Evolutionary conservation across 108 stramenopile species (phyloP), one percentile per base, ranked within the genome.

Genomic region (Pseudonitzschia delicatissima): DNA sequence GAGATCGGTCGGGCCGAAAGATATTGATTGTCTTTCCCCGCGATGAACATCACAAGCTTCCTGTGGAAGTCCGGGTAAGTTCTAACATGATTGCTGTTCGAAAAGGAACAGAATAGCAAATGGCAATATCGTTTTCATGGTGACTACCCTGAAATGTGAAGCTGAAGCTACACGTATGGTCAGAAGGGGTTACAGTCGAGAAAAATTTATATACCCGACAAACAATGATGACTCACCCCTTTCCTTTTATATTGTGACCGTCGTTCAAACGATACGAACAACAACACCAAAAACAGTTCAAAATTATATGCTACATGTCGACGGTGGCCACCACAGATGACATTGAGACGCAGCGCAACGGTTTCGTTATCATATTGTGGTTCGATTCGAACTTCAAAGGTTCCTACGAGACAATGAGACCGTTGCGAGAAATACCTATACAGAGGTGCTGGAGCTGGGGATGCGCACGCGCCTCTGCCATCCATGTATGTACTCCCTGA

Each of bases 271-370:
- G 21, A 13, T 6, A 48, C 59, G 13, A 37, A 48, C 8, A 32
- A 44, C n/a, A 42, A 62, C 2, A 11, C 0, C 40, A 42, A 42
- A 7, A 7, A 25, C 50, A 51, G 50, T 25, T 23, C 27, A 51
- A 51, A 28, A 57, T 37, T 6, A 29, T 66, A 7, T 59, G 37
- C 47, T 73, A 73, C 32, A 8, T 66, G 21, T 6, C 21, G 4
- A 50, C 51, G 13, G 58, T 25, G 26, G 32, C 66, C 2, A 49
- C 35, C 0, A 47, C 47, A 29, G 27, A 48, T 12, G 73, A 73
- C 26, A 45, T 35, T 13, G 73, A 67, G 25, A 34, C 66, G 25
- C 66, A 66, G 44, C 33, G 31, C 15, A 66, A 51, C 29, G 71
- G 71, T 9, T 15, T 65, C n/a, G 64, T 72, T 1, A 28, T 64